These are phyloP conservation scores for Lepidium sativum DNA, from an alignment of 345 rosid species.

Conservation along the genomic window DNA sequence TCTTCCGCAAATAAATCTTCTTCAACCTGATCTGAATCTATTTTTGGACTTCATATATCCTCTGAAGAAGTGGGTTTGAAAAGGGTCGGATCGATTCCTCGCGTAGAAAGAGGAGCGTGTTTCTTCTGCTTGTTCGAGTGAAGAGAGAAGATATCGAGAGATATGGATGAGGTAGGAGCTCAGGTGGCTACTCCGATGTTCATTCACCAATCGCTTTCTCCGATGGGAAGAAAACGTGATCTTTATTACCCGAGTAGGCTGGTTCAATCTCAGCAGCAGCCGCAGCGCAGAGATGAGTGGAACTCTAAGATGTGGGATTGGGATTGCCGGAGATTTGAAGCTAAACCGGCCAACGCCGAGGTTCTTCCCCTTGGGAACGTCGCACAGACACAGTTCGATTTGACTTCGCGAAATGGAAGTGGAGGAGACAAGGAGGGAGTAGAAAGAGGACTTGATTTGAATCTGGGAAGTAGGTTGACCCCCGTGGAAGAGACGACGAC, in stretches of 20 bases:
- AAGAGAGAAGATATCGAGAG: no score
- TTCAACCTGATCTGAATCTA: not conserved
- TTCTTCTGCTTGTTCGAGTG: not conserved
- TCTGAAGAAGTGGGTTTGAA: not conserved
- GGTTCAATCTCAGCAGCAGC: conserved; percentile 17
- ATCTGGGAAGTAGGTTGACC: conserved; percentile 52
- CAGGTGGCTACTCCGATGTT: conserved; percentile 60
- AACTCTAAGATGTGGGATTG: conserved; percentile 68
- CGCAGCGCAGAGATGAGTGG: conserved; percentile 50
- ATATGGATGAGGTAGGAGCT: conserved; percentile 76
- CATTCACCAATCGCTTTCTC: conserved; percentile 44
- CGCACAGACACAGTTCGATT: not conserved
- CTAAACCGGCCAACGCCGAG: conserved; percentile 43
- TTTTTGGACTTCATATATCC: not conserved
- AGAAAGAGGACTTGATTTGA: conserved; percentile 52
- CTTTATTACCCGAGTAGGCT: conserved; percentile 37
- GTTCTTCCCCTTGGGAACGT: conserved; percentile 29
- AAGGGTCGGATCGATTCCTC: conserved; percentile 12
- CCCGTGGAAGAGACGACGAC: conserved; percentile 32
- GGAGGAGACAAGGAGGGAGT: conserved; percentile 28
- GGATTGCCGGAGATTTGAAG: conserved; percentile 64
- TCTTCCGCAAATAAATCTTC: not conserved
- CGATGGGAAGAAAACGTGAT: conserved; percentile 59
- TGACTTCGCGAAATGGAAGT: conserved; percentile 10
- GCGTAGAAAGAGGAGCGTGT: not conserved